A percentile compares a stretch with the other conserved stretches of the same genome.
Evolutionary conservation across 1,284 basidiomycete species (phyloP).

Genomic region (Ustilago curta): DNA sequence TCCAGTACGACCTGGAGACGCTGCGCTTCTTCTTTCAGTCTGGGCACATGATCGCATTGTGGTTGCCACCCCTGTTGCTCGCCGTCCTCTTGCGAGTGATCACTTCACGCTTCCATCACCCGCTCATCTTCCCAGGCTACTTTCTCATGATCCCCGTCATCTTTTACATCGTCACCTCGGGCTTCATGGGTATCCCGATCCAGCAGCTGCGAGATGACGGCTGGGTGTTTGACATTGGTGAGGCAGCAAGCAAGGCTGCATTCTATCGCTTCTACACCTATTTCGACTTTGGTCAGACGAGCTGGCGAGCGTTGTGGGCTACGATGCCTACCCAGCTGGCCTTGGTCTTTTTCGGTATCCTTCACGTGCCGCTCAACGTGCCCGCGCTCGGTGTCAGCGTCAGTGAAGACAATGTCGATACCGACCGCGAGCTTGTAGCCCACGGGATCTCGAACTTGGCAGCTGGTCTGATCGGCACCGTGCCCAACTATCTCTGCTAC

Average conservation of each 20-base stretch:
- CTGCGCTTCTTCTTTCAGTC: conserved; percentile 72
- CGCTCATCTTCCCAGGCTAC: conserved; percentile 89
- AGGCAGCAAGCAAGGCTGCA: conserved; percentile 55
- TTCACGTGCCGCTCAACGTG: conserved; percentile 80
- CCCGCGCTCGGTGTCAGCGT: conserved; percentile 95
- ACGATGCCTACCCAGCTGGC: conserved; percentile 72
- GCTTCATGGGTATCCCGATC: conserved; percentile 77
- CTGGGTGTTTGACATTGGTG: conserved; percentile 89
- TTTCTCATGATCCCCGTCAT: conserved; percentile 85
- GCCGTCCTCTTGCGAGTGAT: conserved; percentile 84
- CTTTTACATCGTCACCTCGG: conserved; percentile 82
- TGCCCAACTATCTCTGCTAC: conserved; percentile 73
- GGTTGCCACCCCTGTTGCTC: conserved; percentile 81
- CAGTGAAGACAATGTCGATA: conserved; percentile 87
- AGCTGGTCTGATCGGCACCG: conserved; percentile 83
- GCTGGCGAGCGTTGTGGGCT: conserved; percentile 66
- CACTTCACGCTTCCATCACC: conserved; percentile 84
- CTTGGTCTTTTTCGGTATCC: conserved; percentile 85
- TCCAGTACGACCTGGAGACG: conserved; percentile 77
- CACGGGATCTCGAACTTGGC: conserved; percentile 92
- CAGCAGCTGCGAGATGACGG: conserved; percentile 76
- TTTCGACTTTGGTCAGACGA: conserved; percentile 65
- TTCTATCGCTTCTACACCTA: conserved; percentile 69
- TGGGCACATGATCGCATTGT: conserved; percentile 76
- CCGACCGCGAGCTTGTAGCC: conserved; percentile 89